Conservation (phyloP, 768 basidiomycete species). For the Pisolithus orientalis region DNA sequence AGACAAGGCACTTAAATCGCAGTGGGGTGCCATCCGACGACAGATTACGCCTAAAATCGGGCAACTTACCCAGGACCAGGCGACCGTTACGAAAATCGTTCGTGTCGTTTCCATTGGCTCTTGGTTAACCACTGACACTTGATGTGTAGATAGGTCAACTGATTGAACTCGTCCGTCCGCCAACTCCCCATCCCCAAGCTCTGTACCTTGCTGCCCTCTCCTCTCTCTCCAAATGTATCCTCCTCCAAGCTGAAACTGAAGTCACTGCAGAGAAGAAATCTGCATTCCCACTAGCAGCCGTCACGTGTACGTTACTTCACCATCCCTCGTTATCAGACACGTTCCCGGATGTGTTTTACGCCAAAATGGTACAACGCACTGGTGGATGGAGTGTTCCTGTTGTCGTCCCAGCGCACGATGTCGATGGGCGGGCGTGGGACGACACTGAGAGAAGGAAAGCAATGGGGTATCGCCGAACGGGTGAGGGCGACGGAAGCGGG, state of each 20-base stretch:
- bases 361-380: slow-evolving; percentile 78
- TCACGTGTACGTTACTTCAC: slow-evolving; percentile 24
- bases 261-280: slow-evolving; percentile 84
- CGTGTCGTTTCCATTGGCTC: slow-evolving; percentile 4
- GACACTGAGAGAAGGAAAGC: slow-evolving; percentile 40
- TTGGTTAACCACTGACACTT: not conserved
- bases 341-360: slow-evolving; percentile 75
- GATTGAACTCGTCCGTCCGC: slow-evolving; percentile 34
- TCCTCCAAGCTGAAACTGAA: slow-evolving; percentile 91
- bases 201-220: slow-evolving; percentile 76
- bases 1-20: slow-evolving; percentile 45
- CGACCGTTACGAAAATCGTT: slow-evolving; percentile 60
- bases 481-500: slow-evolving; percentile 1
- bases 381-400: slow-evolving; percentile 85
- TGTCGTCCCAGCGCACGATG: slow-evolving; percentile 47
- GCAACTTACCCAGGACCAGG: slow-evolving; percentile 69
- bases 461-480: slow-evolving; percentile 47
- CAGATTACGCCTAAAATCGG: slow-evolving; percentile 84
- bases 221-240: slow-evolving; percentile 81
- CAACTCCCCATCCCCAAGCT: slow-evolving; percentile 20
- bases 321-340: slow-evolving; percentile 29
- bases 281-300: slow-evolving; percentile 75
- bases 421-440: slow-evolving; percentile 43
- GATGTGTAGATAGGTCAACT: slow-evolving; percentile 34
- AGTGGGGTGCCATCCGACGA: slow-evolving; percentile 65